Evolutionary conservation across 1,284 basidiomycete genomes (phyloP), one percentile per base, ranked within the genome.

Genomic region (Cystobasidium pallidum): DNA sequence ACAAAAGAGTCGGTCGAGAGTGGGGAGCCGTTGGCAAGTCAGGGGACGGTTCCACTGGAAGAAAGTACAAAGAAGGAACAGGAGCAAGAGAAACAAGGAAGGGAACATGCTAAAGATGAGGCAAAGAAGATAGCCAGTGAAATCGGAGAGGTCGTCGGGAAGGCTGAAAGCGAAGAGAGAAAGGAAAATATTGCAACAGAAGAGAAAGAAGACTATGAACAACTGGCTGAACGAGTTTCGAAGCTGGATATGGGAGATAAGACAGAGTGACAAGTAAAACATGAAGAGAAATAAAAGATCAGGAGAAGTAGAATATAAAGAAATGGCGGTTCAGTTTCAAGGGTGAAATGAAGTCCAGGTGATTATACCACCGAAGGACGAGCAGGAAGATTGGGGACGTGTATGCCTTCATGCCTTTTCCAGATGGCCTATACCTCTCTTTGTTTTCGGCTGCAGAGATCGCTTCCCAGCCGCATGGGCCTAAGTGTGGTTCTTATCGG

Each of bases 171-270:
- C 24, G 28, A 36, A n/a, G 43, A 28, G 30, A 57, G 32, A n/a
- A 52, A 41, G 34, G 64, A 54, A n/a, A 55, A 34, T 13, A 28
- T 49, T 39, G 67, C 58, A 62, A 52, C 70, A 17, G 75, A 70
- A 15, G 65, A 71, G 67, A 61, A 59, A 8, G 47, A 45, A 17
- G 68, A 45, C 17, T 67, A 59, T 28, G 76, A 63, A 36, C 72
- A 36, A 59, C 47, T 75, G 67, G 54, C 70, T 3, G 47, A 73
- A 17, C 47, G 68, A 13, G 30, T 68, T n/a, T 36, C 47, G 11
- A 59, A 68, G 17, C 39, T 68, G 32, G 26, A 45, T 17, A 24
- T 68, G 36, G n/a, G n/a, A 17, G 36, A 39, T 39, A 39, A 39
- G 36, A 39, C 13, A n/a, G n/a, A n/a, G n/a, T n/a, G n/a, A n/a